Conservation (phyloP, 2,329 filamentous ascomycete species). For the Neonectria faginata region DNA sequence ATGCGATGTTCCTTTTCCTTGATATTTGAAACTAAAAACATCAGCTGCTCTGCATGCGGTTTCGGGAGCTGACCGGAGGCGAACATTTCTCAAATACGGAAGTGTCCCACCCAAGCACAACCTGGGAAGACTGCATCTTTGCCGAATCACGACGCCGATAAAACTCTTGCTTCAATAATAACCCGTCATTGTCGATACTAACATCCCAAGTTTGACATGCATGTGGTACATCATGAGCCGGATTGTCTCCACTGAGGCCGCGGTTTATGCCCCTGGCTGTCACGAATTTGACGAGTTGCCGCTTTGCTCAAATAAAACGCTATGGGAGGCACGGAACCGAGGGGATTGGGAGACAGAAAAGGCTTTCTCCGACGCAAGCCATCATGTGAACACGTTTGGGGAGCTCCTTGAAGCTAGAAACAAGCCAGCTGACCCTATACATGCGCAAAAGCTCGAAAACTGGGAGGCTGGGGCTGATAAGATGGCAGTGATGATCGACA, state of each 20-base stretch:
- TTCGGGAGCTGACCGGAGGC: slow-evolving; percentile 17
- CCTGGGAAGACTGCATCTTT: slow-evolving; percentile 49
- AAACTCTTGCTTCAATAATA: neutral
- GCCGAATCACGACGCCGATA: slow-evolving; percentile 47
- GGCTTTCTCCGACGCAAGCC: slow-evolving; percentile 29
- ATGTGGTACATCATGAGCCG: slow-evolving; percentile 43
- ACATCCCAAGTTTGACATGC: slow-evolving; percentile 33
- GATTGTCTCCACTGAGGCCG: slow-evolving; percentile 36
- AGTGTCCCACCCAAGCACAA: slow-evolving; percentile 25
- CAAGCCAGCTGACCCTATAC: neutral
- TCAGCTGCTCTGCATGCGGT: slow-evolving; percentile 31
- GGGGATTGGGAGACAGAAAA: slow-evolving; percentile 46
- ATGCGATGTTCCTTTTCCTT: accelerated
- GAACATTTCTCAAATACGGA: slow-evolving; percentile 34
- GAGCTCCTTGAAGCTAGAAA: slow-evolving; percentile 32
- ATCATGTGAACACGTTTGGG: slow-evolving; percentile 32
- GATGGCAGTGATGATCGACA: slow-evolving; percentile 20
- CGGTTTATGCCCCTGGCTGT: slow-evolving; percentile 18
- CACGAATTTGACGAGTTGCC: slow-evolving; percentile 25
- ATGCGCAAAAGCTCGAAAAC: slow-evolving; percentile 32
- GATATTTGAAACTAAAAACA: neutral
- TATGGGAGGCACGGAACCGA: slow-evolving; percentile 43
- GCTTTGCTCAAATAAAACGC: slow-evolving; percentile 33
- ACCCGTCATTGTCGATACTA: neutral
- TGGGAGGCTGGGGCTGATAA: slow-evolving; percentile 47